Percentiles rank a stretch among this genome's conserved stretches.
These are phyloP conservation scores for Leishmania gerbilli DNA, from an alignment of 208 protist genomes.

Conservation along the genomic window DNA sequence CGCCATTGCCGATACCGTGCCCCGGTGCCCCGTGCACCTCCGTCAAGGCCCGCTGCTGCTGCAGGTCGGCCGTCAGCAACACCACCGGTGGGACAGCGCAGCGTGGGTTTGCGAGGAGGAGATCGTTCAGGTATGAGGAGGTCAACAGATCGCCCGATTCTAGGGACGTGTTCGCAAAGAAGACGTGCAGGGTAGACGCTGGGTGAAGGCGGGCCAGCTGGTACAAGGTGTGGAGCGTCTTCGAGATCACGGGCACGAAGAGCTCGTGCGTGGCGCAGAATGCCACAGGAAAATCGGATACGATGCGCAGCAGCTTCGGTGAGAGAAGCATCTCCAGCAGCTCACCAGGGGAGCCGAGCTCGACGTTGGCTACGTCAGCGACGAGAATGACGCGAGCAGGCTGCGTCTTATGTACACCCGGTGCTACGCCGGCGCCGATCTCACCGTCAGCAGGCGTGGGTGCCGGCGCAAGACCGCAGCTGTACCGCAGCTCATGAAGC, in stretches of 20 bases:
- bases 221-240: slow-evolving; percentile 56
- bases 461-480: slow-evolving; percentile 12
- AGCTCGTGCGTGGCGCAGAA: slow-evolving; percentile 74
- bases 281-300: slow-evolving; percentile 47
- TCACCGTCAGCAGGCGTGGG: neutral
- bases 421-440: neutral
- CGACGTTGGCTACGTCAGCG: slow-evolving; percentile 79
- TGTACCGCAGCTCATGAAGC: slow-evolving; percentile 31
- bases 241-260: slow-evolving; percentile 69
- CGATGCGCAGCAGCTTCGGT: slow-evolving; percentile 34
- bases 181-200: slow-evolving; percentile 66
- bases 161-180: slow-evolving; percentile 59
- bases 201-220: slow-evolving; percentile 64
- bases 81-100: slow-evolving; percentile 52
- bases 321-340: slow-evolving; percentile 50
- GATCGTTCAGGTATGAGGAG: slow-evolving; percentile 42
- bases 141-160: slow-evolving; percentile 76
- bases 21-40: slow-evolving; percentile 44
- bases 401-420: slow-evolving; percentile 4
- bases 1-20: slow-evolving; percentile 7
- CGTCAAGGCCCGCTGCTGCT: slow-evolving; percentile 51
- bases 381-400: slow-evolving; percentile 54
- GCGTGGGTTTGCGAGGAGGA: slow-evolving; percentile 28
- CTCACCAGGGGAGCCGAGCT: slow-evolving; percentile 35
- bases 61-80: slow-evolving; percentile 66